phyloP scores from a whole-genome alignment of 2,329 filamentous ascomycete species.

The Tolypocladium endophyticum region DNA sequence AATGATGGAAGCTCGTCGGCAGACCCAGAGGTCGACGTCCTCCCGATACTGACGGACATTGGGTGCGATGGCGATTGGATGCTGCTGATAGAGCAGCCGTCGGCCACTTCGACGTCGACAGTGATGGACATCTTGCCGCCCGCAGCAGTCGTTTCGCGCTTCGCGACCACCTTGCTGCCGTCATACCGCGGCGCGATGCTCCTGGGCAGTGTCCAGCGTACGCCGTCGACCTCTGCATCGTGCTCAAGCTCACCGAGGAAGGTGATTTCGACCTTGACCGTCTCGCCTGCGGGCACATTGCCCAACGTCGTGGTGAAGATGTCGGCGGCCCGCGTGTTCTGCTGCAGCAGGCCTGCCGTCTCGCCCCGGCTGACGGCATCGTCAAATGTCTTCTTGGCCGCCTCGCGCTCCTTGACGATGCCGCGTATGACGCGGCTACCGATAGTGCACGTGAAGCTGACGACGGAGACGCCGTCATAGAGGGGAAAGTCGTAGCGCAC shows the following conservation, averaged over 20 bases:
- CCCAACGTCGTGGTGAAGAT: constrained; percentile 59
- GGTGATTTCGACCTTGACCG: constrained; percentile 48
- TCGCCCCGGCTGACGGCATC: constrained; percentile 47
- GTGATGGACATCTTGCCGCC: constrained; percentile 14
- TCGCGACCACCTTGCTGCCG: neutral
- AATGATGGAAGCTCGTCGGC: constrained; percentile 34
- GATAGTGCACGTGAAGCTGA: constrained; percentile 55
- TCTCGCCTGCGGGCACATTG: constrained; percentile 50
- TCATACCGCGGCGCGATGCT: constrained; percentile 59
- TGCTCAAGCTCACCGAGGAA: constrained; percentile 65
- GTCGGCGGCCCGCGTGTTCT: constrained; percentile 48
- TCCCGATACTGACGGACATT: constrained; percentile 54
- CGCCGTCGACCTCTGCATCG: constrained; percentile 55
- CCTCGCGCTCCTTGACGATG: constrained; percentile 54
- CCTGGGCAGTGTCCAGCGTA: constrained; percentile 60
- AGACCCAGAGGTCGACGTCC: constrained; percentile 28
- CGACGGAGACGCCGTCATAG: constrained; percentile 61
- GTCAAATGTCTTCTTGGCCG: constrained; percentile 49
- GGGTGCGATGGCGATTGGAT: constrained; percentile 59
- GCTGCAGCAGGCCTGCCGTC: constrained; percentile 55
- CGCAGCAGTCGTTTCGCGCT: neutral
- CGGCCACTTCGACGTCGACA: constrained; percentile 34
- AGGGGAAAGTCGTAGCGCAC: constrained; percentile 60
- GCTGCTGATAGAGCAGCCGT: constrained; percentile 44
- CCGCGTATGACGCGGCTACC: constrained; percentile 50